Base-by-base conservation (phyloP, 2,329 filamentous ascomycete genomes). In the Colletotrichum liriopes region DNA sequence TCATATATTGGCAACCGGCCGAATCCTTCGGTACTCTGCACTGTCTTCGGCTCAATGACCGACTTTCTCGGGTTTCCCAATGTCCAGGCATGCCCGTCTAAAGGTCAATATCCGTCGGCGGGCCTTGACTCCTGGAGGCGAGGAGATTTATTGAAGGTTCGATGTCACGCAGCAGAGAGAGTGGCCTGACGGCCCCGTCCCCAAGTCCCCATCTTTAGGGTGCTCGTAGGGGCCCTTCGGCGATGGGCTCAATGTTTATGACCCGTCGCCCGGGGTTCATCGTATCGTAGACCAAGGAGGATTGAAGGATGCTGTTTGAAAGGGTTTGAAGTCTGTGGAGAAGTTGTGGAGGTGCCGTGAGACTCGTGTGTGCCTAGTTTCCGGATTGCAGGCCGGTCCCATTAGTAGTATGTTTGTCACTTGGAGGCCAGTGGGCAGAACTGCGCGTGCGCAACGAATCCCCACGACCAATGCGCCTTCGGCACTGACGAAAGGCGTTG, bases 1-100 rank as follows among this genome's bases (percentile, higher is more conserved):
- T 14, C 23, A 51, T 29, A 45, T 58, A 65, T 70, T 61, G 67
- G 54, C 62, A 67, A 60, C 67, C 55, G 49, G 55, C 63, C 67
- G 55, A 61, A 47, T 61, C 54, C 55, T 61, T 56, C 62, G 63
- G 47, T 20, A 55, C 39, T 32, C 61, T 66, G 54, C 62, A 62
- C 62, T 47, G 37, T 54, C 62, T 65, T 65, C 54, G 54, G 54
- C 18, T 20, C 45, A 54, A 60, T 60, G 62, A 45, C 62, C 54
- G 54, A 66, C 23, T 60, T 23, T 54, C 23, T 47, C 67, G 45
- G 61, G 23, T 59, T n/a, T 58, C 45, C 23, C n/a, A 29, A 5
- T 14, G 20, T 39, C 37, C 67, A 59, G 37, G 26, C 54, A 61
- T 55, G 37, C 26, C 54, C 54, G 29, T 37, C 29, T n/a, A 37